Evolutionary conservation across 129 eudicot species (phyloP), one percentile per base, ranked within the genome.

Genomic region (Gnaphalium uliginosum): DNA sequence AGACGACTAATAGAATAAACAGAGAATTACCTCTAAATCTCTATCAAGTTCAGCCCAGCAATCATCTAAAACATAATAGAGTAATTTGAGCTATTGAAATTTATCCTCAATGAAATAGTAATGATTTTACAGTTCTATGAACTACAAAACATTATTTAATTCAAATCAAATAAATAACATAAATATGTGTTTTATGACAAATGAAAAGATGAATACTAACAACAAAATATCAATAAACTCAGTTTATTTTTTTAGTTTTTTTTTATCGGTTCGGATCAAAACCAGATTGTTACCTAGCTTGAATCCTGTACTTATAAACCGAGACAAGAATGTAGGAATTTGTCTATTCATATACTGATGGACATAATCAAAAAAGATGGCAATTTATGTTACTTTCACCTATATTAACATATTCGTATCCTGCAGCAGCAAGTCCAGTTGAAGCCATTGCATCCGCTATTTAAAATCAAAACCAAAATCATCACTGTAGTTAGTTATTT

Each of bases 21-120:
- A 4, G 13, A 22, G 76, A 68, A 18, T 39, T 81, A 92, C 98
- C 90, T 88, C 5, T 43, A 96, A 86, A 68, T 93, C 96, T 83
- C 98, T 86, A 67, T 90, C 79, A 6, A 81, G 80, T 76, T 93
- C 98, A 3, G 90, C 98, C 98, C 98, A 93, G 71, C 98, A 93
- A 83, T 93, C 98, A 85, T 93, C 98, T 93, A 78, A 59, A 59
- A 74, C 57, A 82, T 13, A 26, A 53, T 29, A 29, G 32, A 4
- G 3, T 29, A 2, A 29, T 29, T 54, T 14, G 67, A 64, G 71
- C 21, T 9, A n/a, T n/a, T n/a, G n/a, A n/a, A 10, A 61, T 24
- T 23, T 35, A 46, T 46, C 6, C 18, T 46, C n/a, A 46, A 14
- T 46, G 53, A 46, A 13, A 25, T 29, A 29, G 37, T 17, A 29